Conservation (phyloP, 73 alveolate species). For the Stentor roeselii region DNA sequence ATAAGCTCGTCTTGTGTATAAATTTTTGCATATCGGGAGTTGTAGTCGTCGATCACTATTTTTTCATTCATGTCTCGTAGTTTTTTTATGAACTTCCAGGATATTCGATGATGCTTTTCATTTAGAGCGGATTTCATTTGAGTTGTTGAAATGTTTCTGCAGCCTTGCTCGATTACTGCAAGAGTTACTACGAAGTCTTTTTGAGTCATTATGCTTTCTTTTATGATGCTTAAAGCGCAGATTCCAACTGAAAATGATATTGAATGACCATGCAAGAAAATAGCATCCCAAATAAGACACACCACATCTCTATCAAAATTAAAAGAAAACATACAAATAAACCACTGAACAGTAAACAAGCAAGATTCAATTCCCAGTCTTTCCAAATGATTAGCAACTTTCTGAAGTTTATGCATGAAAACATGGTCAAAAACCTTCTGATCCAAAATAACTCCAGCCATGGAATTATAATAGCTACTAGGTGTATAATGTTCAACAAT, state of each 20-base stretch:
- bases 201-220: slow-evolving; percentile 38
- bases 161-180: not conserved
- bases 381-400: slow-evolving; percentile 40
- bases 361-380: slow-evolving; percentile 50
- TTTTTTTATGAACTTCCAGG: too few relatives aligned
- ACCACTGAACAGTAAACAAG: slow-evolving; percentile 75
- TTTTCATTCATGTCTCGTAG: too few relatives aligned
- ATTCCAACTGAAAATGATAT: slow-evolving; percentile 52
- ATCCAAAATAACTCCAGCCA: slow-evolving; percentile 72
- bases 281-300: slow-evolving; percentile 56
- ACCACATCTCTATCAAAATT: slow-evolving; percentile 54
- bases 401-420: slow-evolving; percentile 50
- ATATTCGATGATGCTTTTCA: too few relatives aligned
- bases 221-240: slow-evolving; percentile 44
- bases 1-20: too few relatives aligned
- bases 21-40: too few relatives aligned
- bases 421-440: slow-evolving; percentile 55
- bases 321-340: slow-evolving; percentile 68
- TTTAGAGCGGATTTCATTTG: too few relatives aligned
- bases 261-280: slow-evolving; percentile 67
- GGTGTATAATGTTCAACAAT: slow-evolving; percentile 74
- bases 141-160: not conserved
- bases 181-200: slow-evolving; percentile 42
- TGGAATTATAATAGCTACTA: slow-evolving; percentile 58
- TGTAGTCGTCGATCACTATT: too few relatives aligned